Base-by-base conservation (phyloP, 768 basidiomycete genomes). In the Lentinula raphanica region DNA sequence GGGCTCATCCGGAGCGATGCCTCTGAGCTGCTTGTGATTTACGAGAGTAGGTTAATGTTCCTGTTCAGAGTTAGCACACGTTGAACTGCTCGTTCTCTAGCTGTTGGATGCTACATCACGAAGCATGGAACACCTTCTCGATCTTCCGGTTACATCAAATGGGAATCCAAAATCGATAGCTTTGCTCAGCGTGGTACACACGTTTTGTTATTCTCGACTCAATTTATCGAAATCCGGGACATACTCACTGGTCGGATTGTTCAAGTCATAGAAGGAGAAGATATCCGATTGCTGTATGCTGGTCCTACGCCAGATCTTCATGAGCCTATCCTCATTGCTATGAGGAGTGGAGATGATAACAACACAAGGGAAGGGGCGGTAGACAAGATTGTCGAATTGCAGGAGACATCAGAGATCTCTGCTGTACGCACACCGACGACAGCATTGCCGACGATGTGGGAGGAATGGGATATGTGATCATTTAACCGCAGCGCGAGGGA, bases 221-320 rank as follows among this genome's bases (percentile, higher is more conserved):
- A 84, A 57, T 93, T 89, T 68, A 77, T 94, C 64, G 92, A 94
- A 68, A 74, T 93, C 27, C 83, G 92, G 56, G 76, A 83, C 59
- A 72, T 83, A 27, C 70, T 74, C 13, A 87, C 85, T 1, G 86
- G 88, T 3, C 70, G 80, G 51, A 82, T 94, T 19, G 82, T 86
- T n/a, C 92, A 94, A 70, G 88, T 92, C n/a, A 84, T 93, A 44
- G 87, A 90, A 65, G 90, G 79, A 0, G 63, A 65, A 11, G 88
- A 91, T 63, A 79, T 93, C 36, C 83, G 88, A 25, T 76, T 90
- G 28, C 69, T 90, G 49, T 78, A 87, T 66, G 68, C 72, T 12
- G 78, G 75, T 0, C 69, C 73, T 28, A 65, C 66, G 23, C 36
- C 53, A 19, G 64, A 61, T 27, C 66, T 64, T 39, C 69, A 74